Conservation (phyloP, 2,329 filamentous ascomycete genomes). For the Trichophyton schoenleinii region DNA sequence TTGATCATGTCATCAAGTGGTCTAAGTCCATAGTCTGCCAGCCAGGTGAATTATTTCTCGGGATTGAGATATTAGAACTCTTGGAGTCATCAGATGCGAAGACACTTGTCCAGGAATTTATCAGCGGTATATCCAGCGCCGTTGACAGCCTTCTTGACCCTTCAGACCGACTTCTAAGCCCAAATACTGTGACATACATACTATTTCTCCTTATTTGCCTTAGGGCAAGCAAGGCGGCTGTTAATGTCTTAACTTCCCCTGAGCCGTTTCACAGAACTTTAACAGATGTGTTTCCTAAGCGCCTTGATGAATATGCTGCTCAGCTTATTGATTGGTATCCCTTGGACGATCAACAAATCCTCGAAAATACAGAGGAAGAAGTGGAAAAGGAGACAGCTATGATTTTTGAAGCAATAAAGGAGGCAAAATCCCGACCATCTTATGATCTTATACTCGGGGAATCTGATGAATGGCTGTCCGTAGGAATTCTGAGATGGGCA, state of each 20-base stretch:
- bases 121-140: constrained; percentile 16
- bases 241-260: too few species aligned
- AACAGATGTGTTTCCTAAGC: not conserved
- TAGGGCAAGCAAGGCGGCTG: constrained; percentile 8
- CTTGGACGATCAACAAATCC: not conserved
- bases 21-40: constrained; percentile 23
- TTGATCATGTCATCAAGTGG: constrained; percentile 22
- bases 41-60: constrained; percentile 26
- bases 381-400: not conserved
- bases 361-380: not conserved
- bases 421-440: constrained; percentile 10
- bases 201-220: constrained; percentile 25
- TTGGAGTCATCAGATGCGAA: constrained; percentile 22
- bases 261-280: not conserved
- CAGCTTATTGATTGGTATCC: not conserved
- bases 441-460: constrained; percentile 12
- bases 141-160: constrained; percentile 14
- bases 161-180: constrained; percentile 6
- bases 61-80: constrained; percentile 20
- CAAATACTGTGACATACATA: constrained; percentile 20
- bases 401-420: constrained; percentile 14
- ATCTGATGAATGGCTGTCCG: constrained; percentile 23
- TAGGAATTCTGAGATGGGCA: constrained; percentile 32
- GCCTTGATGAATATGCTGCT: not conserved
- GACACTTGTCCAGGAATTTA: constrained; percentile 15